phyloP scores from a whole-genome alignment of 2,329 filamentous ascomycete genomes.

The Didymella sp. region DNA sequence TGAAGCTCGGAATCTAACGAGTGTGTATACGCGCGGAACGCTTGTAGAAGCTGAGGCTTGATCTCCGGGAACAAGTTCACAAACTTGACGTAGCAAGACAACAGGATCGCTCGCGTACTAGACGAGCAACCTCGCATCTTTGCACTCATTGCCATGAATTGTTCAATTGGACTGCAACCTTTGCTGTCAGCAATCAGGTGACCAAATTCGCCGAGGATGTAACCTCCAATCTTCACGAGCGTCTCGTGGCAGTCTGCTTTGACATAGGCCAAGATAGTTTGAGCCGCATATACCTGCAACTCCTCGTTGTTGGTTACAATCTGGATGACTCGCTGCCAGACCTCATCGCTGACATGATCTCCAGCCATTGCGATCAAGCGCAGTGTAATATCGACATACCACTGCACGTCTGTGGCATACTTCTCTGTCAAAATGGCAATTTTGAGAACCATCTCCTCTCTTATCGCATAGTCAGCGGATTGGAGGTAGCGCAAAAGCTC shows the following conservation, averaged over 20 bases:
- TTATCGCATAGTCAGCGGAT: conserved; percentile 95
- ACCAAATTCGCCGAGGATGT: conserved; percentile 95
- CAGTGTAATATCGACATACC: conserved; percentile 98
- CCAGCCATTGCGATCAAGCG: conserved; percentile 94
- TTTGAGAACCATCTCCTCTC: conserved; percentile 99
- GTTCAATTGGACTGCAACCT: conserved; percentile 94
- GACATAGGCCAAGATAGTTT: conserved; percentile 90
- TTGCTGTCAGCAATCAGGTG: conserved; percentile 92
- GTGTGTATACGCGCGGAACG: conserved; percentile 92
- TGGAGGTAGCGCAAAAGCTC: conserved; percentile 94
- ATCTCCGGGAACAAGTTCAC: conserved; percentile 99
- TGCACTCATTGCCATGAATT: conserved; percentile 88
- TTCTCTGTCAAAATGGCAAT: conserved; percentile 98
- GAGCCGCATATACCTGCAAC: conserved; percentile 92
- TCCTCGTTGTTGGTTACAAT: conserved; percentile 99
- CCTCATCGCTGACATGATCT: conserved; percentile 97
- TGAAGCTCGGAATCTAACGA: conserved; percentile 94
- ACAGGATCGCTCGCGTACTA: conserved; percentile 87
- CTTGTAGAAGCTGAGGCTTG: conserved; percentile 88
- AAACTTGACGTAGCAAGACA: conserved; percentile 96
- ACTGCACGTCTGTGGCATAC: conserved; percentile 97
- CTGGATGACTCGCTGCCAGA: conserved; percentile 98
- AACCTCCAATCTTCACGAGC: conserved; percentile 95
- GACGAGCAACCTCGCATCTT: conserved; percentile 91
- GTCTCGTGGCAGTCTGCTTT: conserved; percentile 98